phyloP scores from a whole-genome alignment of 768 basidiomycete genomes.

The Boletus tomentosulus region DNA sequence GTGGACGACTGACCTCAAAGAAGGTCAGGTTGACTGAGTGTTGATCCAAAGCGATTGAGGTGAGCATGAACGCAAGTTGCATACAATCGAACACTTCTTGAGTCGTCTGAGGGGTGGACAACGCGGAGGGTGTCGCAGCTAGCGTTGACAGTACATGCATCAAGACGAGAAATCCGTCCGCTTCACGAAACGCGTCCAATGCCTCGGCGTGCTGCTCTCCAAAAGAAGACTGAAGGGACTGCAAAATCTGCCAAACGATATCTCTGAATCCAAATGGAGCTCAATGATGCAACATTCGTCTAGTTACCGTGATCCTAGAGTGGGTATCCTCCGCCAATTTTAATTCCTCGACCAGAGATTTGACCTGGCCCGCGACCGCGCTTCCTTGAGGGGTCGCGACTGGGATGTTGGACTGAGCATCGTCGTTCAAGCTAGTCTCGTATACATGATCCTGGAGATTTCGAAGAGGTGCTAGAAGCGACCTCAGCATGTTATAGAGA shows the following conservation, averaged over 20 bases:
- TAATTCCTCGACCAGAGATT: slow-evolving; percentile 63
- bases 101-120: slow-evolving; percentile 31
- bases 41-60: slow-evolving; percentile 59
- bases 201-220: slow-evolving; percentile 62
- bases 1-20: slow-evolving; percentile 54
- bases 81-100: slow-evolving; percentile 49
- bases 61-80: slow-evolving; percentile 58
- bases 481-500: slow-evolving; percentile 46
- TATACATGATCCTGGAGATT: slow-evolving; percentile 48
- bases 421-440: slow-evolving; percentile 16
- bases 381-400: background rate
- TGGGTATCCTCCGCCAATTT: slow-evolving; percentile 50
- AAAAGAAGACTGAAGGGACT: slow-evolving; percentile 66
- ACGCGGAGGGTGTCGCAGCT: slow-evolving; percentile 26
- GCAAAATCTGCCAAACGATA: slow-evolving; percentile 44
- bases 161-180: slow-evolving; percentile 75
- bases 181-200: slow-evolving; percentile 74
- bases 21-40: slow-evolving; percentile 55
- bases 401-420: slow-evolving; percentile 20
- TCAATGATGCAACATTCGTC: background rate
- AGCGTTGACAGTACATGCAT: slow-evolving; percentile 69
- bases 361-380: slow-evolving; percentile 47
- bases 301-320: slow-evolving; percentile 50
- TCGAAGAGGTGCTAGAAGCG: slow-evolving; percentile 55
- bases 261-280: background rate